Percentiles rank a stretch among this genome's conserved stretches.
Evolutionary conservation across 2,329 filamentous ascomycete genomes (phyloP).

Genomic region (Thermothelomyces thermophilus): DNA sequence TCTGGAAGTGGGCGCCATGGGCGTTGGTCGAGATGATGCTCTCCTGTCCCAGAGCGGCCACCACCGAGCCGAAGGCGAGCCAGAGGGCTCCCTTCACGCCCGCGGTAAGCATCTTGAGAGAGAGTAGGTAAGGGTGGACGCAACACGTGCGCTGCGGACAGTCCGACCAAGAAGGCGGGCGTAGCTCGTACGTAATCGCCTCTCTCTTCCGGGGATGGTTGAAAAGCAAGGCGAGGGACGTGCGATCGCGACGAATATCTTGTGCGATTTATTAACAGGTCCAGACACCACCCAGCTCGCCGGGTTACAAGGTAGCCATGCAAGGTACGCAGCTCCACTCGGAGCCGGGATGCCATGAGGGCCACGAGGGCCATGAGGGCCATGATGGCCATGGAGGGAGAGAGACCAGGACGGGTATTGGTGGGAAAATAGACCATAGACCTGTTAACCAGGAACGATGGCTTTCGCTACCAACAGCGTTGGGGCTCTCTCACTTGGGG

Average conservation of each 20-base stretch:
- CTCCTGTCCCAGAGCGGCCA: constrained; percentile 36
- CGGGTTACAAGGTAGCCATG: too few species aligned
- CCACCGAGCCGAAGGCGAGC: constrained; percentile 23
- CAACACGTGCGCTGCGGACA: background rate
- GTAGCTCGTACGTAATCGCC: too few species aligned
- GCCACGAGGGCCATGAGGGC: constrained; percentile 2
- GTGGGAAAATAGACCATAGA: constrained; percentile 25
- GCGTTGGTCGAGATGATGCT: constrained; percentile 38
- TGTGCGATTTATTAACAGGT: constrained; percentile 7
- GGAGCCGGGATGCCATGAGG: constrained; percentile 12
- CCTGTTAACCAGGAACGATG: constrained; percentile 15
- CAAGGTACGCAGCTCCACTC: constrained; percentile 17
- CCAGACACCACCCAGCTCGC: constrained; percentile 16
- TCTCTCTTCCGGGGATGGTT: too few species aligned
- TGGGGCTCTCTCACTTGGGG: constrained; percentile 12
- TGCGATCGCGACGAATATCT: constrained; percentile 1
- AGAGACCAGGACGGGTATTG: constrained; percentile 9
- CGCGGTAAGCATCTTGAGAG: constrained; percentile 20
- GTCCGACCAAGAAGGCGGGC: background rate
- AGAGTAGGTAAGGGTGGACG: too few species aligned
- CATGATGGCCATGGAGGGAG: constrained; percentile 5
- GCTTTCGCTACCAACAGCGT: constrained; percentile 4
- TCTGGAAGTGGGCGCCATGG: constrained; percentile 28
- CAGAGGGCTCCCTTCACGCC: constrained; percentile 20
- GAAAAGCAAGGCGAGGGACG: background rate